phyloP scores from a whole-genome alignment of 805 yeast genomes.

The Maudiozyma saulgeensis region DNA sequence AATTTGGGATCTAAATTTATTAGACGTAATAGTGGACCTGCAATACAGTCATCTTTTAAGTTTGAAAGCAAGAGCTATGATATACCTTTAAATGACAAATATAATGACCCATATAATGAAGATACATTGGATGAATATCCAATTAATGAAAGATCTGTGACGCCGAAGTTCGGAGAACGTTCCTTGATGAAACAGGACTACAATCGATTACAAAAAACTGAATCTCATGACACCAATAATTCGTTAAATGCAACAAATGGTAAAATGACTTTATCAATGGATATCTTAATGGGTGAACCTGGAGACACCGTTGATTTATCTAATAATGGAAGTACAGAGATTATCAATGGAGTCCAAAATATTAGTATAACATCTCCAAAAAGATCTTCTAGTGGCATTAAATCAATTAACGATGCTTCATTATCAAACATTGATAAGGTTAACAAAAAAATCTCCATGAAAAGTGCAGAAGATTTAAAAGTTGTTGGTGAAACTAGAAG shows the following conservation, averaged over 20 bases:
- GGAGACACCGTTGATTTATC: constrained; percentile 26
- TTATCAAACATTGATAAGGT: no score
- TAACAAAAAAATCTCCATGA: no score
- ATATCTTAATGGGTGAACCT: constrained; percentile 26
- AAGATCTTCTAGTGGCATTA: background rate
- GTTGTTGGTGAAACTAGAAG: constrained; percentile 10
- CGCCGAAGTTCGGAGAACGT: background rate
- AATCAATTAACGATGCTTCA: background rate
- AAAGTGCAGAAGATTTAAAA: background rate
- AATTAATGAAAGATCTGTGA: background rate
- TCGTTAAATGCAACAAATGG: background rate
- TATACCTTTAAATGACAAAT: constrained; percentile 15
- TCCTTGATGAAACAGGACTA: background rate
- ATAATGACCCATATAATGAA: background rate
- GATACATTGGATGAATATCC: background rate
- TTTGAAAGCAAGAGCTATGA: constrained; percentile 33
- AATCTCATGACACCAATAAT: background rate
- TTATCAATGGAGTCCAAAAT: constrained; percentile 1
- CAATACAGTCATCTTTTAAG: constrained; percentile 18
- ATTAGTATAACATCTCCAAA: background rate
- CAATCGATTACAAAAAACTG: background rate
- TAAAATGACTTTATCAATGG: constrained; percentile 8
- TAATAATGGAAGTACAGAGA: background rate
- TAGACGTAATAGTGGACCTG: constrained; percentile 6
- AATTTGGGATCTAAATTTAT: constrained; percentile 3